A percentile compares a stretch with the other conserved stretches of the same genome.
These are phyloP conservation scores for Sextonia rubra DNA, from an alignment of 164 flowering plant species.

Conservation along the genomic window DNA sequence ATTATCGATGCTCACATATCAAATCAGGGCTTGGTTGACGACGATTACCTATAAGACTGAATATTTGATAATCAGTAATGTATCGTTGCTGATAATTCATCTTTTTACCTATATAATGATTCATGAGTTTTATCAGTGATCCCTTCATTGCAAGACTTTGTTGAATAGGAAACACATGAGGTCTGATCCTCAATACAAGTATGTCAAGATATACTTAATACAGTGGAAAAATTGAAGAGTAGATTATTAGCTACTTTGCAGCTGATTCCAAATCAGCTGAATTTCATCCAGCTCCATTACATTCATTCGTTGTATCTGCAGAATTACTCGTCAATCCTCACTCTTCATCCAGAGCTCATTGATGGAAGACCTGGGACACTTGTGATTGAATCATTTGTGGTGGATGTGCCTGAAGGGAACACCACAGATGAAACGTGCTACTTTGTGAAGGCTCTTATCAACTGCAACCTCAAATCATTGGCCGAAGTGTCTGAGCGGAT, in stretches of 20 bases:
- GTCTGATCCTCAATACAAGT: background rate
- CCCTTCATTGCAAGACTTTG: background rate
- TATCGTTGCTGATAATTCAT: no score
- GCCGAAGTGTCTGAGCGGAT: constrained; percentile 71
- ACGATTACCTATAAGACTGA: no score
- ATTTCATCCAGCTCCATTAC: background rate
- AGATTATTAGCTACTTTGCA: background rate
- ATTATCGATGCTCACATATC: no score
- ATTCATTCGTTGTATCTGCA: constrained; percentile 21
- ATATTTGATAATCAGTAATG: no score
- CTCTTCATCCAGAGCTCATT: constrained; percentile 72
- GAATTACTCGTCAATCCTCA: constrained; percentile 80
- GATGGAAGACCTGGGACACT: constrained; percentile 75
- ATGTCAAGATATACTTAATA: background rate
- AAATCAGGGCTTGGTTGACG: no score
- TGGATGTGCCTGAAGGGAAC: constrained; percentile 84
- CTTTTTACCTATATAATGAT: background rate
- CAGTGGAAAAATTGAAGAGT: background rate
- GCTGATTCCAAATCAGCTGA: background rate
- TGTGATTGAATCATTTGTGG: constrained; percentile 78
- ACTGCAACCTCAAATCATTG: constrained; percentile 80
- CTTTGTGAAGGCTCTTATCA: constrained; percentile 78
- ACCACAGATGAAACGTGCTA: constrained; percentile 83
- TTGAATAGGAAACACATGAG: background rate
- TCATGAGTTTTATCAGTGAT: background rate